Base-by-base conservation (phyloP, 164 flowering plant genomes). In the Annona cherimola region DNA sequence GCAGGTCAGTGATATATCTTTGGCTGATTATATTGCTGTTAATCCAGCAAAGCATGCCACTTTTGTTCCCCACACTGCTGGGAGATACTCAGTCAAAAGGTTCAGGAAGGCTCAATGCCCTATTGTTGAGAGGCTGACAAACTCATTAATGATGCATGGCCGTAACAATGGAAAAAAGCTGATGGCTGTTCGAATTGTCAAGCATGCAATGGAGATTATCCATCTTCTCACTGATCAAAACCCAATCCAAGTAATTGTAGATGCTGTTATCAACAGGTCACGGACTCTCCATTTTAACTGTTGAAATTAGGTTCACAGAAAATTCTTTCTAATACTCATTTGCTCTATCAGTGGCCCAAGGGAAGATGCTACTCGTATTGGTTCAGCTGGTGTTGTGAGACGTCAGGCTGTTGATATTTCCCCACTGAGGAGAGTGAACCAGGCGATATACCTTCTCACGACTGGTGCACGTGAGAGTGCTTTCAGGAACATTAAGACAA, bases 131-230 rank as follows among this genome's bases (percentile, higher is more conserved):
- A 78, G 83, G 61, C 60, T 81, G 83, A 81, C 83, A 6, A 81
- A 81, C 71, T 81, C 83, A 9, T 72, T 81, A 6, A 81, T 81
- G 83, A 81, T 81, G 83, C 83, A 81, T 39, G 83, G 83, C 3
- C 73, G 83, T 18, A 81, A 81, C 75, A 81, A 81, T 42, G 83
- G 83, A 6, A 81, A 81, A 71, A 81, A 81, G 55, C 75, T 81
- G 41, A 81, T 75, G 79, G 83, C 83, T 40, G 83, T 81, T 40
- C 83, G 80, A 18, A 81, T 81, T 42, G 45, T 80, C 45, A 80
- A 80, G 75, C 80, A 80, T 68, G 75, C 83, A 2, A 81, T 81
- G 83, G 83, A 81, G 54, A 78, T 81, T 50, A 81, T 81, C 46
- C 83, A 81, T 71, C 77, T 78, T 18, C 77, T 81, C 20, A 81